Conservation (phyloP, 129 eudicot genomes). For the Helianthus annuus region DNA sequence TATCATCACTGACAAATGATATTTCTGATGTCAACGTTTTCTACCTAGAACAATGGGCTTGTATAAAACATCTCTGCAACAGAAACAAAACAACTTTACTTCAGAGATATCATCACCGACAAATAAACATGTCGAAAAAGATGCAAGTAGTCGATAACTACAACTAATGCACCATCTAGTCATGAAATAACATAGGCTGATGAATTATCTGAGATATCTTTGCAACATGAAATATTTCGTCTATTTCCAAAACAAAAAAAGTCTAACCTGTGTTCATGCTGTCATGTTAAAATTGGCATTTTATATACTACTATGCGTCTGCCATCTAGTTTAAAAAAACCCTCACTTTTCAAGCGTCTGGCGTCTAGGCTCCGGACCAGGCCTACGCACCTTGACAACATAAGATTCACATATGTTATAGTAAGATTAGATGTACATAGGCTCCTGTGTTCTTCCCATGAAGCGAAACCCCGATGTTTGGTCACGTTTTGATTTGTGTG, state of each 20-base stretch:
- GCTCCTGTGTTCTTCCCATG: too few relatives aligned
- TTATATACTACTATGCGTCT: too few relatives aligned
- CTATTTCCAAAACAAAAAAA: too few relatives aligned
- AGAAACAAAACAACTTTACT: background rate
- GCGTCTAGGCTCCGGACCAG: too few relatives aligned
- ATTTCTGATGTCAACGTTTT: slow-evolving; percentile 1
- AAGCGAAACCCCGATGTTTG: too few relatives aligned
- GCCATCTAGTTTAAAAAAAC: too few relatives aligned
- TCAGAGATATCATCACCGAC: slow-evolving; percentile 23
- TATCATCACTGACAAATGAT: background rate
- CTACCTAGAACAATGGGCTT: slow-evolving; percentile 80
- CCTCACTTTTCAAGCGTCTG: too few relatives aligned
- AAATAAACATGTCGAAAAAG: background rate
- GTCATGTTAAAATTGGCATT: too few relatives aligned
- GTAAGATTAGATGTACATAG: too few relatives aligned
- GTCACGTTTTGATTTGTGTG: too few relatives aligned
- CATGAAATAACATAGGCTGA: slow-evolving; percentile 1
- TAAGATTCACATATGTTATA: background rate
- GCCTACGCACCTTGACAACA: too few relatives aligned
- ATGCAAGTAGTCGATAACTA: background rate
- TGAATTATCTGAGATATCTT: background rate
- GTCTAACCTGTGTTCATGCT: too few relatives aligned
- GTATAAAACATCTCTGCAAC: slow-evolving; percentile 73
- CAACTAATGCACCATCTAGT: background rate
- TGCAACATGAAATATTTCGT: background rate